phyloP scores from a whole-genome alignment of 2,329 filamentous ascomycete species.

The Hirsutella minnesotensis region DNA sequence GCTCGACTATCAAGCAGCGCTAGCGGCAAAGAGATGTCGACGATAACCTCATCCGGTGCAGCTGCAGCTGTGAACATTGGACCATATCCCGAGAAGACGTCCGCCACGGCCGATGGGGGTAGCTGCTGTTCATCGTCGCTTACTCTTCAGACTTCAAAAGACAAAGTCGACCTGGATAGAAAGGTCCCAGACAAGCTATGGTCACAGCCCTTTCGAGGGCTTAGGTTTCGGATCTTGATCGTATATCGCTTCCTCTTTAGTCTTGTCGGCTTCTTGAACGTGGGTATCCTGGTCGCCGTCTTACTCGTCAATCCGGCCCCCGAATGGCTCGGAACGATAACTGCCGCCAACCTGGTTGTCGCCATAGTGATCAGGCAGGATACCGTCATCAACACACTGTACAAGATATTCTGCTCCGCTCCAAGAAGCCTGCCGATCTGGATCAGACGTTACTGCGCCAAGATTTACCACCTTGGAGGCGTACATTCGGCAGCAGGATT shows the following conservation, averaged over 20 bases:
- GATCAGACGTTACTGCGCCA: conserved; percentile 34
- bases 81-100: too few relatives aligned
- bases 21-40: too few relatives aligned
- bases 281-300: conserved; percentile 32
- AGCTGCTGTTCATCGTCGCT: too few relatives aligned
- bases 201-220: conserved; percentile 23
- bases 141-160: too few relatives aligned
- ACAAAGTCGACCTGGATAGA: too few relatives aligned
- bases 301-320: conserved; percentile 20
- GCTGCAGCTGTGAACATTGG: too few relatives aligned
- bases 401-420: conserved; percentile 31
- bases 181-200: conserved; percentile 28
- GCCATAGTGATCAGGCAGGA: conserved; percentile 43
- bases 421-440: conserved; percentile 33
- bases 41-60: too few relatives aligned
- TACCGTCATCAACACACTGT: conserved; percentile 38
- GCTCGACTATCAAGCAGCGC: too few relatives aligned
- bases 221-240: conserved; percentile 34
- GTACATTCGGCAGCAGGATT: conserved; percentile 38
- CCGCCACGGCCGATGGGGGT: too few relatives aligned
- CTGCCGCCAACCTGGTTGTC: conserved; percentile 36
- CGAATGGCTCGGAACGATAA: conserved; percentile 28
- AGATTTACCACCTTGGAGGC: conserved; percentile 40
- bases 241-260: conserved; percentile 46
- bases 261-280: conserved; percentile 37